These are phyloP conservation scores for Rhinocladiella mackenziei DNA, from an alignment of 2,329 filamentous ascomycete genomes.

Conservation along the genomic window DNA sequence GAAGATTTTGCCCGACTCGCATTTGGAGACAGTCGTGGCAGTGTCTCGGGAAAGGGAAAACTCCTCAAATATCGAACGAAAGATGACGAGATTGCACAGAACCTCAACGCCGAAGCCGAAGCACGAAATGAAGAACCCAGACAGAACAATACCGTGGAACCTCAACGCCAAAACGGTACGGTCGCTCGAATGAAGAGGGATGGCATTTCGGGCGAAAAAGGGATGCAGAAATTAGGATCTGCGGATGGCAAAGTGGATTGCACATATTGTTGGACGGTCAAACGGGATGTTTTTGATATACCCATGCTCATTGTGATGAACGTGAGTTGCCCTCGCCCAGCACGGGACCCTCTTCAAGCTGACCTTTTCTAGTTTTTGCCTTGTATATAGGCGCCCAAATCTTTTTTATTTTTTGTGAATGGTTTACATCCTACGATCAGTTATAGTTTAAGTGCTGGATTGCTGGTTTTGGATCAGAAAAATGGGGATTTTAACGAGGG, in stretches of 20 bases:
- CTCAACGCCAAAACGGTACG: conserved; percentile 16
- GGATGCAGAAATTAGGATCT: conserved; percentile 72
- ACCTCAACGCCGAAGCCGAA: conserved; percentile 34
- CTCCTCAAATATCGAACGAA: conserved; percentile 85
- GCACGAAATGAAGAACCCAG: conserved; percentile 43
- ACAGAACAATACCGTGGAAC: conserved; percentile 33
- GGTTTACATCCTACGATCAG: too few relatives aligned
- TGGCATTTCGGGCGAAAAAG: conserved; percentile 52
- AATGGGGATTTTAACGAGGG: too few relatives aligned
- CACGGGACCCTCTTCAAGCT: not conserved
- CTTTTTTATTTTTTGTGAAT: not conserved
- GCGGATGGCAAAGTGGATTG: conserved; percentile 90
- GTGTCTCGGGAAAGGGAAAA: conserved; percentile 76
- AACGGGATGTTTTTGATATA: conserved; percentile 95
- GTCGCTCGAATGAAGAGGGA: conserved; percentile 36
- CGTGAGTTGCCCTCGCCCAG: conserved; percentile 57
- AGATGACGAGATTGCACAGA: conserved; percentile 43
- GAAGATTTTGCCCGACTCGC: conserved; percentile 91
- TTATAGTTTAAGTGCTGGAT: not conserved
- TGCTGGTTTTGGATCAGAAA: not conserved
- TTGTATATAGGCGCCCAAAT: conserved; percentile 29
- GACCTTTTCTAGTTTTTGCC: conserved; percentile 30
- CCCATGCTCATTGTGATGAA: conserved; percentile 98
- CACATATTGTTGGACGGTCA: conserved; percentile 95
- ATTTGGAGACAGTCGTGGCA: conserved; percentile 84